These are phyloP conservation scores for Phialocephala sp. DNA, from an alignment of 2,329 filamentous ascomycete species.

Conservation along the genomic window DNA sequence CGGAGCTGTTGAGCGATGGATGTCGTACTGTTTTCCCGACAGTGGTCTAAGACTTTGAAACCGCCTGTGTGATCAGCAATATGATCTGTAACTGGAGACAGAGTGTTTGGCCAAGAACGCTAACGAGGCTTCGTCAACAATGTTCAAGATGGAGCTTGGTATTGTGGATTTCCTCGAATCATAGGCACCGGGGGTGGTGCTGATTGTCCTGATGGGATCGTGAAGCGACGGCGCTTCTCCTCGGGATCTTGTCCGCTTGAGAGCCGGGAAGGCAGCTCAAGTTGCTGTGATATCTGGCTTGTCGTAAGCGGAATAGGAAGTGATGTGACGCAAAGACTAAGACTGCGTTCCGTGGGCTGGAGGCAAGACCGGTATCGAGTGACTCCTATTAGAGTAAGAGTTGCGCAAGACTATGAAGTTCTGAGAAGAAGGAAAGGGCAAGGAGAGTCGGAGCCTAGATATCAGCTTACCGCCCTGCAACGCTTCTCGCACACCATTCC, in stretches of 20 bases:
- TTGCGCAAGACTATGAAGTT: background rate
- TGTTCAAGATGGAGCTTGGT: background rate
- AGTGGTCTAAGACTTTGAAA: background rate
- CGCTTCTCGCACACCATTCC: background rate
- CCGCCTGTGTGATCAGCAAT: background rate
- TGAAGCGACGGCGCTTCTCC: background rate
- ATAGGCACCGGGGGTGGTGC: background rate
- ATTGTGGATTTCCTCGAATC: background rate
- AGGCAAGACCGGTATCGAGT: background rate
- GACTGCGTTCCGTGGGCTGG: background rate
- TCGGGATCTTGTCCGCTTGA: background rate
- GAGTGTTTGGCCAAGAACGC: background rate
- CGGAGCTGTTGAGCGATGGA: background rate
- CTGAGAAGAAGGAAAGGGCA: background rate
- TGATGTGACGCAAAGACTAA: background rate
- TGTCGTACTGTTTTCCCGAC: conserved; percentile 3
- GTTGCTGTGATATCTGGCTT: background rate
- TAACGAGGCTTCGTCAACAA: background rate
- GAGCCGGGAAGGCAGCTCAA: background rate
- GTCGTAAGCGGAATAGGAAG: background rate
- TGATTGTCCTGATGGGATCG: background rate
- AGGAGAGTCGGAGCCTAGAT: background rate
- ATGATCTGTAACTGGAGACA: background rate
- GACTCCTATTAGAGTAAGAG: background rate
- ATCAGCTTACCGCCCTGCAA: background rate